A percentile compares a stretch with the other conserved stretches of the same genome.
These are phyloP conservation scores for Cordyceps cicadae DNA, from an alignment of 2,329 filamentous ascomycete genomes.

Conservation along the genomic window DNA sequence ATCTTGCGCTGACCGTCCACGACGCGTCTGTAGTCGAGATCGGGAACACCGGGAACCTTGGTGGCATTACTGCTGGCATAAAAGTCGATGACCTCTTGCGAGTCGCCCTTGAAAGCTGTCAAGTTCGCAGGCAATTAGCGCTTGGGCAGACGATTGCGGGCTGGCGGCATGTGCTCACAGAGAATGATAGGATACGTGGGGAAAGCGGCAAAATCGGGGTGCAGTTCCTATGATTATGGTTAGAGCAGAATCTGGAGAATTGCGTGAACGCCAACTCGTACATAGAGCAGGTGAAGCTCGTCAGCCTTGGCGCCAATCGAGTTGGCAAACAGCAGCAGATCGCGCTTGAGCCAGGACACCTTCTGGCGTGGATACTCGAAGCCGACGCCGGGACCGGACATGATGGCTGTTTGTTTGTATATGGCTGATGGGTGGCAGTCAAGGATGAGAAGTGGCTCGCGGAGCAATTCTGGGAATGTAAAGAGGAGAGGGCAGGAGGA, in stretches of 20 bases:
- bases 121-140: conserved; percentile 8
- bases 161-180: conserved; percentile 39
- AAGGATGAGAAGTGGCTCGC: neutral
- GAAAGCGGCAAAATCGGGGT: conserved; percentile 80
- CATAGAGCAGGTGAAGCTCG: conserved; percentile 89
- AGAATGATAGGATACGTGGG: conserved; percentile 82
- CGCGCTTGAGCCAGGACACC: conserved; percentile 81
- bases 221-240: conserved; percentile 56
- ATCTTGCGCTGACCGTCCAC: conserved; percentile 81
- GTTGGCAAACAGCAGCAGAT: conserved; percentile 81
- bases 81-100: conserved; percentile 75
- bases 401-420: conserved; percentile 13
- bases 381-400: conserved; percentile 52
- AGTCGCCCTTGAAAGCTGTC: conserved; percentile 65
- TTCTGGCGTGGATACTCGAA: conserved; percentile 70
- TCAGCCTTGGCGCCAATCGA: conserved; percentile 79
- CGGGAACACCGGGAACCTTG: conserved; percentile 67
- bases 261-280: conserved; percentile 33
- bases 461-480: neutral
- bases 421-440: neutral
- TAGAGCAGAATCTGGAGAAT: neutral
- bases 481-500: neutral
- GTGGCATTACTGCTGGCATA: conserved; percentile 59
- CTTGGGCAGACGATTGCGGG: neutral
- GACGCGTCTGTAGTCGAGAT: conserved; percentile 64